Evolutionary conservation across 1,284 basidiomycete genomes (phyloP), one percentile per base, ranked within the genome.

Genomic region (Stygiomarasmius scandens): DNA sequence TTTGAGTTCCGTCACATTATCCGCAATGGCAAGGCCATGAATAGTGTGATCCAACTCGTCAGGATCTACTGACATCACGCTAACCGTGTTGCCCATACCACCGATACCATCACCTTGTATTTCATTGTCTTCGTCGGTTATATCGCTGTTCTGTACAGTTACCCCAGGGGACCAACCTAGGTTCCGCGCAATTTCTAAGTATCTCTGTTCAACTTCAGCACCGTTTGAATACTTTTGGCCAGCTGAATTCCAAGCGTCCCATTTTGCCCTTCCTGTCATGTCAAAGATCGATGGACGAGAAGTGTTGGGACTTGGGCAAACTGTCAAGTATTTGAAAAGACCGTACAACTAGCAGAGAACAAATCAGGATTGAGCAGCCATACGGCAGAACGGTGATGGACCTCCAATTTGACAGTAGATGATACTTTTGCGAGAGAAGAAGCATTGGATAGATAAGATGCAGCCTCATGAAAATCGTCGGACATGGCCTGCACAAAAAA

Each of bases 231-330:
- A 90, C 20, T 72, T 77, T 60, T 77, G 77, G 3, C 80, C 81
- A n/a, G 78, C 70, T 5, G 74, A 67, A 29, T 70, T 77, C 92
- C 93, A 96, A 1, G 92, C 90, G 67, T 95, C 93, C 88, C 92
- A 93, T 71, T 96, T 96, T 1, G 93, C 92, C 29, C 92, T 78
- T 2, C 86, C 89, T 2, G 88, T 81, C 67, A 90, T 82, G 61
- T 92, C 92, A 66, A 95, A 92, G 27, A 96, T 78, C 4, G 89
- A 91, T 1, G 94, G 95, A 2, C 90, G 82, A 2, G 85, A 67
- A 6, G 74, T 76, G 34, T 73, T 76, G 20, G 92, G 85, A n/a
- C 62, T 66, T 12, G 80, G 68, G 0, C 85, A 79, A 20, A 83
- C 78, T 6, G 85, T 91, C 23, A 92, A 71, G 68, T 78, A 83